Evolutionary conservation across 108 stramenopile species (phyloP).

Genomic region (Cyclostephanos tholiformis): DNA sequence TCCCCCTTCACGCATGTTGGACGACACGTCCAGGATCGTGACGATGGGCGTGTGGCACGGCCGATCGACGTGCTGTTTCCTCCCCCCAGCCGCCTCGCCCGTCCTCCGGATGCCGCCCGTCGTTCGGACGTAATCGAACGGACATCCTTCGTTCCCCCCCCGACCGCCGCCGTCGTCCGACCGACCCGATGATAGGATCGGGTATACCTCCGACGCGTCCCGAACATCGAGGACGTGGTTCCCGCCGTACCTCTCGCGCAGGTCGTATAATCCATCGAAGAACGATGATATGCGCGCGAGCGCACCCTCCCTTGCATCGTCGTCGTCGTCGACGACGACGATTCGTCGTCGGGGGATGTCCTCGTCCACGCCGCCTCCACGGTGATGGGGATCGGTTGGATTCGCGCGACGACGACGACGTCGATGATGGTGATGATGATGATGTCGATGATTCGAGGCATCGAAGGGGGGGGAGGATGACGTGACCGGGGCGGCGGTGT

Average conservation of each 20-base stretch:
- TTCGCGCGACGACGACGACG: no score
- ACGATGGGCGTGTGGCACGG: constrained; percentile 33
- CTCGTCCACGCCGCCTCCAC: no score
- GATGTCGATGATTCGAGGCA: no score
- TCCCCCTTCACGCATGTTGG: constrained; percentile 3
- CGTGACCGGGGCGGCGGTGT: no score
- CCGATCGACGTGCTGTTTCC: neutral
- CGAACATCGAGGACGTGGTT: constrained; percentile 1
- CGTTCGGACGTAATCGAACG: neutral
- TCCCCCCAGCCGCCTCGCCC: neutral
- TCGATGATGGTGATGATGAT: no score
- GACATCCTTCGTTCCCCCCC: neutral
- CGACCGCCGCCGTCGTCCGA: neutral
- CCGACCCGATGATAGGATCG: neutral
- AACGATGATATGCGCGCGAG: neutral
- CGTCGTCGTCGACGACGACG: no score
- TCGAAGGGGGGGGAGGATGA: no score
- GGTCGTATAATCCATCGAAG: neutral
- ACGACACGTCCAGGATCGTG: constrained; percentile 29
- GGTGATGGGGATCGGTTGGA: no score
- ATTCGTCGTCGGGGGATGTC: no score
- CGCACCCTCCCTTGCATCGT: no score
- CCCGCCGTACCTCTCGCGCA: constrained; percentile 11
- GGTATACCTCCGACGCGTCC: constrained; percentile 15
- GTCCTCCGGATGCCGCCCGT: no score